phyloP scores from a whole-genome alignment of 371 early-diverging fungal genomes.

The Rhizomucor pusillus region DNA sequence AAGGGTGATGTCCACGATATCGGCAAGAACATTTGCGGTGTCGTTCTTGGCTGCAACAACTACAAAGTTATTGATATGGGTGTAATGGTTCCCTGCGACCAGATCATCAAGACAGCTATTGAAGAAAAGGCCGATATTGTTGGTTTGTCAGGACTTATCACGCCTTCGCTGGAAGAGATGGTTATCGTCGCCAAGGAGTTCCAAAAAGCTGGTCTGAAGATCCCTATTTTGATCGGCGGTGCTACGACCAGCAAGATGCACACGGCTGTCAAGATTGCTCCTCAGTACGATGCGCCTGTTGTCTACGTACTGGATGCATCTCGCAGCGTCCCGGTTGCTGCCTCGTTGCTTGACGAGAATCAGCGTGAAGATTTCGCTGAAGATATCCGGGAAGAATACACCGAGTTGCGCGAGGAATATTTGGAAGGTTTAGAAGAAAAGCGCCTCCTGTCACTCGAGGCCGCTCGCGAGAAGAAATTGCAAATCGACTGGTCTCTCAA shows the following conservation, averaged over 20 bases:
- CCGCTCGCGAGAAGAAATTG: constrained; percentile 62
- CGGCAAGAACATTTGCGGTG: constrained; percentile 92
- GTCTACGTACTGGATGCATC: constrained; percentile 82
- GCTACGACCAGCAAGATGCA: constrained; percentile 95
- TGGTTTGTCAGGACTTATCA: constrained; percentile 90
- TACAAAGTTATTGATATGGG: constrained; percentile 91
- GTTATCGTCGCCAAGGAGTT: constrained; percentile 90
- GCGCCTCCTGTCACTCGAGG: constrained; percentile 63
- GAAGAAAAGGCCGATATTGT: constrained; percentile 87
- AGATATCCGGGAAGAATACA: constrained; percentile 89
- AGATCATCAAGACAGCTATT: constrained; percentile 83
- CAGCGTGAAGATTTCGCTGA: constrained; percentile 76
- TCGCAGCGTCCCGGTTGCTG: constrained; percentile 78
- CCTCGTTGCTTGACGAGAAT: constrained; percentile 77
- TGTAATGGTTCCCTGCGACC: constrained; percentile 91
- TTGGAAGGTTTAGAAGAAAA: constrained; percentile 88
- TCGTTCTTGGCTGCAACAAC: constrained; percentile 94
- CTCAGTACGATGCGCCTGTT: constrained; percentile 70
- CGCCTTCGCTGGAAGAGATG: constrained; percentile 95
- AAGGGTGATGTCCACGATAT: constrained; percentile 92
- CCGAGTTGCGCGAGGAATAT: constrained; percentile 90
- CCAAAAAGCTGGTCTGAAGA: constrained; percentile 81
- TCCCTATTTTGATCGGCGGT: constrained; percentile 90
- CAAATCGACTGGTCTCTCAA: constrained; percentile 66
- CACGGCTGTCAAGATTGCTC: constrained; percentile 94